Percentiles rank a stretch among this genome's conserved stretches.
phyloP scores from a whole-genome alignment of 2,329 filamentous ascomycete species.

The Akanthomyces uredinophilus region DNA sequence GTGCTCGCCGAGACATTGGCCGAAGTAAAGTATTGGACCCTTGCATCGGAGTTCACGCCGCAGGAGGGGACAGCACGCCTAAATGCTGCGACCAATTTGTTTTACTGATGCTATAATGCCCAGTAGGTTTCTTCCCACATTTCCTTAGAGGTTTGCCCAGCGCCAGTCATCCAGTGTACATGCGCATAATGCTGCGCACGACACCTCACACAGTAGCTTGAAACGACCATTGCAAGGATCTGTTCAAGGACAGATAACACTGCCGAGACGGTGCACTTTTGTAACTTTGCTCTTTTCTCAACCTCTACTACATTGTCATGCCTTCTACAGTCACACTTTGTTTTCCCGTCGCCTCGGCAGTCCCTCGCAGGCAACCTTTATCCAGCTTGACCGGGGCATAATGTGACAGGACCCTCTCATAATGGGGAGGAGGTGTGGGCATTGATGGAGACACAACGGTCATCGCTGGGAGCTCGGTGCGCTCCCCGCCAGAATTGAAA shows the following conservation, averaged over 20 bases:
- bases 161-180: background rate
- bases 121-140: too few species aligned
- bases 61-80: background rate
- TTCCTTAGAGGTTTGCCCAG: background rate
- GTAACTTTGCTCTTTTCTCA: background rate
- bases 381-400: background rate
- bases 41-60: background rate
- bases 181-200: background rate
- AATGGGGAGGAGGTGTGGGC: background rate
- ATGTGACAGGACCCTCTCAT: background rate
- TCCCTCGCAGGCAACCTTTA: background rate
- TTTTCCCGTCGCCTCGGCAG: background rate
- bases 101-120: too few species aligned
- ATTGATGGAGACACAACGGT: background rate
- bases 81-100: too few species aligned
- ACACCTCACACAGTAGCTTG: background rate
- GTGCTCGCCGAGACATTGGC: background rate
- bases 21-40: background rate
- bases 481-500: background rate
- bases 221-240: slow-evolving; percentile 1
- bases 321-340: background rate
- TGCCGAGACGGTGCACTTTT: background rate
- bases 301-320: background rate
- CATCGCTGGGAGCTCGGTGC: background rate
- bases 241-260: background rate